A percentile compares a stretch with the other conserved stretches of the same genome.
These are phyloP conservation scores for Abortiporus biennis DNA, from an alignment of 1,284 basidiomycete species.

Conservation along the genomic window DNA sequence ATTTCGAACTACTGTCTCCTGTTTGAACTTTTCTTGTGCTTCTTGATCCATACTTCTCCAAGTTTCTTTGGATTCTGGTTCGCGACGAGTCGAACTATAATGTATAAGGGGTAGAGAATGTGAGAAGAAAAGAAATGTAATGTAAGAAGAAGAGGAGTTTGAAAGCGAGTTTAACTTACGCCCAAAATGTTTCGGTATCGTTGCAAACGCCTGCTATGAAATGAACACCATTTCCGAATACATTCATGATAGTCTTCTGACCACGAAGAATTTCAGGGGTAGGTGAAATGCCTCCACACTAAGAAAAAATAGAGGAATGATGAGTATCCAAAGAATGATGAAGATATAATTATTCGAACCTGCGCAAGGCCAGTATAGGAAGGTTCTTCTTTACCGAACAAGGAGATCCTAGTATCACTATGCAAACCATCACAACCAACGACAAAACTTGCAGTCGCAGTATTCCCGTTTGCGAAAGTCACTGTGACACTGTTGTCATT, in stretches of 20 bases:
- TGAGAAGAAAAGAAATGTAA: neutral
- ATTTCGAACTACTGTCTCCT: constrained; percentile 20
- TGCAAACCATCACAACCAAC: constrained; percentile 44
- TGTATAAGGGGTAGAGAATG: neutral
- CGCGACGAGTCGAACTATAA: constrained; percentile 30
- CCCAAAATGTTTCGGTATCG: constrained; percentile 31
- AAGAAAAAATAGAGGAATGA: neutral
- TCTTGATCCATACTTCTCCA: constrained; percentile 34
- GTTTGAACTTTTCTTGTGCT: constrained; percentile 25
- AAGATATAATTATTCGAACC: constrained; percentile 20
- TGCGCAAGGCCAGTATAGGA: constrained; percentile 36
- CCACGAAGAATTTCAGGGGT: constrained; percentile 17
- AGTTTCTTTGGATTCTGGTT: constrained; percentile 34
- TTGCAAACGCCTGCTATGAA: constrained; percentile 33
- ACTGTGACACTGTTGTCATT: constrained; percentile 28
- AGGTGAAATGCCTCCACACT: constrained; percentile 32
- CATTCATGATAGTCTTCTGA: constrained; percentile 24
- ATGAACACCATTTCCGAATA: constrained; percentile 32
- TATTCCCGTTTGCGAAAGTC: constrained; percentile 31
- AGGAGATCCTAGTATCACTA: constrained; percentile 30
- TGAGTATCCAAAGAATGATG: no score
- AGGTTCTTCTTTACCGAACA: constrained; percentile 35
- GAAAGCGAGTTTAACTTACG: constrained; percentile 31
- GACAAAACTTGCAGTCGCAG: constrained; percentile 33
- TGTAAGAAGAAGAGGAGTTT: no score